Percentiles rank a stretch among this genome's conserved stretches.
phyloP scores from a whole-genome alignment of 2,329 filamentous ascomycete species.

The Claviceps quebecensis region DNA sequence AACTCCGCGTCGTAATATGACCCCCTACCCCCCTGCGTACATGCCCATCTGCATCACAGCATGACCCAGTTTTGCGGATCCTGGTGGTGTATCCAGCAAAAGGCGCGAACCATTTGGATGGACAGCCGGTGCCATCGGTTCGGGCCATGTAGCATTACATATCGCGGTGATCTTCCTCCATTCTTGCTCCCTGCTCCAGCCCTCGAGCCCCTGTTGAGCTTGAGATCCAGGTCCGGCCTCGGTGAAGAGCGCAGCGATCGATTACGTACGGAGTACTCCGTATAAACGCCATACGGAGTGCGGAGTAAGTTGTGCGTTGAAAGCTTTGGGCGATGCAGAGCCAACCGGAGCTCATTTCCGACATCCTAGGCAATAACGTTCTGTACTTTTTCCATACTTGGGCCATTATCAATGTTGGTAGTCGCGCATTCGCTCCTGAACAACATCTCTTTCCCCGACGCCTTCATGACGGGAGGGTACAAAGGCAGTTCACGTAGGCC shows the following conservation, averaged over 20 bases:
- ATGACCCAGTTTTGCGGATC: conserved; percentile 4
- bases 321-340: background rate
- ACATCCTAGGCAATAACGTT: background rate
- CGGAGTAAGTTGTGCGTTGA: background rate
- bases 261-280: too few species aligned
- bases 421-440: too few species aligned
- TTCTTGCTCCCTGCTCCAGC: background rate
- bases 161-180: background rate
- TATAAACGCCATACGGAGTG: background rate
- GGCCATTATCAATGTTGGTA: too few species aligned
- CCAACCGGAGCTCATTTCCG: background rate
- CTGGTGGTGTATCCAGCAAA: background rate
- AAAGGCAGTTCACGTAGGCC: too few species aligned
- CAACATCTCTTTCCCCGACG: too few species aligned
- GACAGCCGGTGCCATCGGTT: background rate
- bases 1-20: conserved; percentile 5
- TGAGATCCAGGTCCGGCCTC: too few species aligned
- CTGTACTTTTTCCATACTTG: too few species aligned
- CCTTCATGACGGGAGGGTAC: too few species aligned
- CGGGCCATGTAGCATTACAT: background rate
- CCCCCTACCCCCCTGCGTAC: background rate
- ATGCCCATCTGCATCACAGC: background rate
- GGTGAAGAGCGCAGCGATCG: too few species aligned
- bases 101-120: conserved; percentile 4
- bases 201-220: background rate